Conservation (phyloP, 768 basidiomycete species). For the Termitomyces sp. region DNA sequence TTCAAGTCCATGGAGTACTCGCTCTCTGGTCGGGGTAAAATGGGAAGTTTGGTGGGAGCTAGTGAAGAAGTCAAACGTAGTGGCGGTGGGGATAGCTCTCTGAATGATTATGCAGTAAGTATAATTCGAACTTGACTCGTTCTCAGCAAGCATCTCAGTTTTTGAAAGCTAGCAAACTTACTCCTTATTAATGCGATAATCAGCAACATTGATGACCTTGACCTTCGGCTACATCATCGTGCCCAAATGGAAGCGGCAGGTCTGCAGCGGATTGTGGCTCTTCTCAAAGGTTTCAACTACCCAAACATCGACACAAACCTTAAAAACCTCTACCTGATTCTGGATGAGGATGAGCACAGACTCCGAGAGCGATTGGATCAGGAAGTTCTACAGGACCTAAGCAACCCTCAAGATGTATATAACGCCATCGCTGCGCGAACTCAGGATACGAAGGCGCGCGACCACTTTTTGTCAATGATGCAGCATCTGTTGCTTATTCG, state of each 20-base stretch:
- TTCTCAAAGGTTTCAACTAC: slow-evolving; percentile 64
- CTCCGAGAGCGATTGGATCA: slow-evolving; percentile 73
- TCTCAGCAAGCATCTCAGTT: slow-evolving; percentile 1
- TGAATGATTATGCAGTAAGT: slow-evolving; percentile 82
- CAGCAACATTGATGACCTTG: slow-evolving; percentile 63
- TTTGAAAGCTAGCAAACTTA: slow-evolving; percentile 59
- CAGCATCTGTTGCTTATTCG: slow-evolving; percentile 89
- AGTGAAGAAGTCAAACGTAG: slow-evolving; percentile 81
- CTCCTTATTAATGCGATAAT: slow-evolving; percentile 69
- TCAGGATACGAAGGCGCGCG: slow-evolving; percentile 71
- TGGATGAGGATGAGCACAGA: slow-evolving; percentile 72
- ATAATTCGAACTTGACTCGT: slow-evolving; percentile 19
- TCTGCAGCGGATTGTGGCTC: slow-evolving; percentile 62
- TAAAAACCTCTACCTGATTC: slow-evolving; percentile 45
- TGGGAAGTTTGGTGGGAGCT: slow-evolving; percentile 94
- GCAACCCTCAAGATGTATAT: slow-evolving; percentile 83
- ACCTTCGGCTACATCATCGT: slow-evolving; percentile 81
- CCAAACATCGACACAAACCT: slow-evolving; percentile 63
- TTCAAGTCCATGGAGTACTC: slow-evolving; percentile 75
- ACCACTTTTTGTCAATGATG: slow-evolving; percentile 90
- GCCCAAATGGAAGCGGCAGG: slow-evolving; percentile 88
- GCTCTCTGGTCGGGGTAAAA: slow-evolving; percentile 81
- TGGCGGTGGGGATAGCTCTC: slow-evolving; percentile 56
- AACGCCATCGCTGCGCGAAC: slow-evolving; percentile 73
- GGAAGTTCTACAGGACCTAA: slow-evolving; percentile 68